These are phyloP conservation scores for Neonothopanus nambi DNA, from an alignment of 1,284 basidiomycete species.

Conservation along the genomic window DNA sequence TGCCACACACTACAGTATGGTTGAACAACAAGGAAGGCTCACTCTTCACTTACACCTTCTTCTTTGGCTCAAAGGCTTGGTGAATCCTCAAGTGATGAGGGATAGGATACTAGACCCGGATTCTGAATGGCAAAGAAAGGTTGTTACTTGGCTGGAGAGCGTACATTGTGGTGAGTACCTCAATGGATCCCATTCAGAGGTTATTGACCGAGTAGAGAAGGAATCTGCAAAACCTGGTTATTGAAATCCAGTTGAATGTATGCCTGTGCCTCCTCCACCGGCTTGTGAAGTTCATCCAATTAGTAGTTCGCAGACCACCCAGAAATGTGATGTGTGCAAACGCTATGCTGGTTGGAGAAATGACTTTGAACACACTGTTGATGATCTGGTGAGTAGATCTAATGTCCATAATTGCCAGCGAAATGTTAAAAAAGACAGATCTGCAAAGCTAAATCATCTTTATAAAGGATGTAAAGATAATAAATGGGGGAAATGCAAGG, in stretches of 20 bases:
- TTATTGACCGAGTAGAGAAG: background rate
- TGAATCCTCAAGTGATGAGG: slow-evolving; percentile 28
- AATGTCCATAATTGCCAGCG: slow-evolving; percentile 18
- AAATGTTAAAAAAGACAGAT: background rate
- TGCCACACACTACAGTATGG: slow-evolving; percentile 35
- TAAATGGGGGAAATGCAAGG: slow-evolving; percentile 24
- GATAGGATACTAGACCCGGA: slow-evolving; percentile 21
- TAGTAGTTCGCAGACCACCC: no score
- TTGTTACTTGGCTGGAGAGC: slow-evolving; percentile 22
- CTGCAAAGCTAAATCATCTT: background rate
- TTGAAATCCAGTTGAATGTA: slow-evolving; percentile 8
- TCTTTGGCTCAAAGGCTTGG: slow-evolving; percentile 27
- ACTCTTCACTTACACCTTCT: slow-evolving; percentile 34
- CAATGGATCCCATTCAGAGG: slow-evolving; percentile 8
- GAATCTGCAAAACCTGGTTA: background rate
- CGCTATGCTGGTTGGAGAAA: background rate
- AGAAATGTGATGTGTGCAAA: background rate
- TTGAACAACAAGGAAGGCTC: slow-evolving; percentile 34
- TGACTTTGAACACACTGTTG: background rate
- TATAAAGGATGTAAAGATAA: slow-evolving; percentile 20
- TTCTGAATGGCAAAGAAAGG: slow-evolving; percentile 17
- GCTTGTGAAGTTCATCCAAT: background rate
- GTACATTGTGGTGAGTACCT: slow-evolving; percentile 17
- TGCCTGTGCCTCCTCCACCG: slow-evolving; percentile 17
- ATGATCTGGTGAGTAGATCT: slow-evolving; percentile 1